phyloP scores from a whole-genome alignment of 345 rosid species.

The Citrus australasica region DNA sequence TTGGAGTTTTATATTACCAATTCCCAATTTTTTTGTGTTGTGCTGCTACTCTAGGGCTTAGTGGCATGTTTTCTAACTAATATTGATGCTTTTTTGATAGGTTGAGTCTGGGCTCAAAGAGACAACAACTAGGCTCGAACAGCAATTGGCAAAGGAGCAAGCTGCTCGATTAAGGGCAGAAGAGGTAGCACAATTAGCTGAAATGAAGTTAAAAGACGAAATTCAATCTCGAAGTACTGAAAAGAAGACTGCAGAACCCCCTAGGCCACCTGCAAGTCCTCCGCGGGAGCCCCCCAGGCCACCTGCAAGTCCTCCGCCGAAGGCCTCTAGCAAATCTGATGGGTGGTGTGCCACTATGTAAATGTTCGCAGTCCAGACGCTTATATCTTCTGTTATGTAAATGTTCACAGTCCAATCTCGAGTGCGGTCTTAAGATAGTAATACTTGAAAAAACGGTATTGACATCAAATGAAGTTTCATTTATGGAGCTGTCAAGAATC shows the following conservation, averaged over 20 bases:
- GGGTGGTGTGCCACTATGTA: too few relatives aligned
- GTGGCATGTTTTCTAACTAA: not conserved
- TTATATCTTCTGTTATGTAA: not conserved
- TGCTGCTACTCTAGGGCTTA: not conserved
- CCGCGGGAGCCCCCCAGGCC: slow-evolving; percentile 42
- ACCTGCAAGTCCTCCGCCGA: slow-evolving; percentile 16
- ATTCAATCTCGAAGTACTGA: slow-evolving; percentile 64
- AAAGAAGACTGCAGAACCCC: slow-evolving; percentile 35
- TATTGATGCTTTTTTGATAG: slow-evolving; percentile 22
- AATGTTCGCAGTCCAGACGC: too few relatives aligned
- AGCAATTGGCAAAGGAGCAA: slow-evolving; percentile 70
- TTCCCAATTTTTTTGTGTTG: not conserved
- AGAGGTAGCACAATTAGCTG: slow-evolving; percentile 49
- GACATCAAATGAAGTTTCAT: not conserved
- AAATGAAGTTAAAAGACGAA: slow-evolving; percentile 67
- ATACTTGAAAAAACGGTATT: not conserved
- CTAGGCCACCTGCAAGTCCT: too few relatives aligned
- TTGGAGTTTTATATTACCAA: not conserved
- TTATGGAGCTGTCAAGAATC: not conserved
- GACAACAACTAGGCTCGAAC: slow-evolving; percentile 61
- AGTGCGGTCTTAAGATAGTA: not conserved
- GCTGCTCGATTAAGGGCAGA: slow-evolving; percentile 72
- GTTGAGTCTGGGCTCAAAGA: slow-evolving; percentile 79
- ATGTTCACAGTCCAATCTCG: too few relatives aligned
- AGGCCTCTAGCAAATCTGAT: too few relatives aligned